phyloP scores from a whole-genome alignment of 208 protist genomes.

The Porcisia deanei region DNA sequence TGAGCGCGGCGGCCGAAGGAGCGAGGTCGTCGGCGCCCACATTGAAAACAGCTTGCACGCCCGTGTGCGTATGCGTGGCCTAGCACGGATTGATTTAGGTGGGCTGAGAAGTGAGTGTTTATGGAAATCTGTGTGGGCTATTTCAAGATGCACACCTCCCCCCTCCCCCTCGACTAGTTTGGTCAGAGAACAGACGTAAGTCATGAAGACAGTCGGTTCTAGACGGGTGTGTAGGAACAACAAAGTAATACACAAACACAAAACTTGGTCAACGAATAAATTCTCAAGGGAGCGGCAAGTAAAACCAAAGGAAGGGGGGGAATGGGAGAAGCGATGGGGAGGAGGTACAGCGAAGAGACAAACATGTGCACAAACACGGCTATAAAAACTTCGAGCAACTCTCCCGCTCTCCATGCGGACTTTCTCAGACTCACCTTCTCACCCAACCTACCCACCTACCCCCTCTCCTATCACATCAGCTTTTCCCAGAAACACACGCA shows the following conservation, averaged over 20 bases:
- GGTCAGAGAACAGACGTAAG: not conserved
- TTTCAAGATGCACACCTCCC: not conserved
- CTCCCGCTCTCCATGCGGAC: not conserved
- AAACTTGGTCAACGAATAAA: not conserved
- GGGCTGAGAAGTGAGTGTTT: not conserved
- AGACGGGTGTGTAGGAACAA: not conserved
- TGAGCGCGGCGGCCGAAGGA: not conserved
- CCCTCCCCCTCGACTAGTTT: not conserved
- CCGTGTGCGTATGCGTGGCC: not conserved
- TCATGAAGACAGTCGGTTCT: not conserved
- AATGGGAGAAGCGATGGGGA: not conserved
- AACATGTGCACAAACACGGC: not conserved
- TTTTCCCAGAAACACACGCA: not conserved
- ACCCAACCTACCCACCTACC: not conserved
- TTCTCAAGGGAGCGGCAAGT: not conserved
- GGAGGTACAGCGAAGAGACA: not conserved
- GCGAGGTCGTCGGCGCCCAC: not conserved
- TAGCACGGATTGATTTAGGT: not conserved
- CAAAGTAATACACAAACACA: not conserved
- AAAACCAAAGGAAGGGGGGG: conserved; percentile 5
- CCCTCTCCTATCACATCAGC: not conserved
- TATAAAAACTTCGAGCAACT: not conserved
- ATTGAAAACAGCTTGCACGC: not conserved
- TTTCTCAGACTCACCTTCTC: not conserved
- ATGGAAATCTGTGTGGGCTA: no score